Conservation (phyloP, 176 grass and related monocot species). For the Phoenix dactylifera region DNA sequence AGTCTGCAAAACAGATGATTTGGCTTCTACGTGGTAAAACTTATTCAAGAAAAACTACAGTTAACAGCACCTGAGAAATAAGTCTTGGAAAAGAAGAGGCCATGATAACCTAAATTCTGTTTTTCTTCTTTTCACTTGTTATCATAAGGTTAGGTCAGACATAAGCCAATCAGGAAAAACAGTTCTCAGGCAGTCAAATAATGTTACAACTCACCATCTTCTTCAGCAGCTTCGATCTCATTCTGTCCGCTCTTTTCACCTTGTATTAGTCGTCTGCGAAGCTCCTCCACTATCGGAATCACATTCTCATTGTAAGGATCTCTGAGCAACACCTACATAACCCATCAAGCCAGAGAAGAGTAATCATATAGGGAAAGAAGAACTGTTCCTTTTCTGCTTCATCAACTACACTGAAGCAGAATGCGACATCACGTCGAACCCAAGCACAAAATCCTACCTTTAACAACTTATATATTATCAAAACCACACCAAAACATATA, state of each 20-base stretch:
- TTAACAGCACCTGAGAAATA: too few species aligned
- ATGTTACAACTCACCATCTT: slow-evolving; percentile 6
- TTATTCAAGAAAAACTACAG: too few species aligned
- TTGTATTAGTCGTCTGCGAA: not conserved
- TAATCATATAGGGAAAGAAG: not conserved
- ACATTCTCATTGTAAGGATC: slow-evolving; percentile 17
- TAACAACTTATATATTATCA: too few species aligned
- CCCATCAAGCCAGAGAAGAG: not conserved
- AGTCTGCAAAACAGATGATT: too few species aligned
- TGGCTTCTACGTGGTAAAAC: too few species aligned
- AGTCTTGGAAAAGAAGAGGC: too few species aligned
- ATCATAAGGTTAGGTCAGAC: not conserved
- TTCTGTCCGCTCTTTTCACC: not conserved
- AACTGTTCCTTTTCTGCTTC: too few species aligned
- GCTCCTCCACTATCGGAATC: slow-evolving; percentile 13
- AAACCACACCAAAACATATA: not conserved
- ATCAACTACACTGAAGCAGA: not conserved
- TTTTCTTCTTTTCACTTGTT: not conserved
- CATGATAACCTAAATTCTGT: too few species aligned
- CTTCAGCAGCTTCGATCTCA: slow-evolving; percentile 17
- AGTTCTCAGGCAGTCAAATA: not conserved
- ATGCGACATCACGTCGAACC: not conserved
- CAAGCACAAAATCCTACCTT: not conserved
- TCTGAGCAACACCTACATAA: slow-evolving; percentile 9
- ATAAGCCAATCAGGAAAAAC: not conserved